Evolutionary conservation across 768 basidiomycete genomes (phyloP).

Genomic region (Suillus ampliporus): DNA sequence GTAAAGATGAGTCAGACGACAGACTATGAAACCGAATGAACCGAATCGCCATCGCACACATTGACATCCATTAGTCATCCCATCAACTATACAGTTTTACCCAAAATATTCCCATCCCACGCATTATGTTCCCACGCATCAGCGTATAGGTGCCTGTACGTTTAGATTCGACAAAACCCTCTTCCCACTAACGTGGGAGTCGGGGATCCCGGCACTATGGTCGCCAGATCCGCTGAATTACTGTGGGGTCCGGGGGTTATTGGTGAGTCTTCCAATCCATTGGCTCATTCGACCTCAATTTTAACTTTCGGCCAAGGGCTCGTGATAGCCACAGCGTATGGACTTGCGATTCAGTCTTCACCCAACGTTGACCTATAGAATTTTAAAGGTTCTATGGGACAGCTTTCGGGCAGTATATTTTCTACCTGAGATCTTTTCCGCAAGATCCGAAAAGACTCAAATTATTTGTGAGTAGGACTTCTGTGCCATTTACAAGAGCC

Average conservation of each 20-base stretch:
- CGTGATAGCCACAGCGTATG: slow-evolving; percentile 18
- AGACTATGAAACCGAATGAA: too few relatives aligned
- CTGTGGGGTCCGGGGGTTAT: slow-evolving; percentile 22
- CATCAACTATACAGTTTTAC: too few relatives aligned
- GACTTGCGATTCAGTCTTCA: neutral
- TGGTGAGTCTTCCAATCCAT: slow-evolving; percentile 17
- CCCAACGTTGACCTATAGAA: neutral
- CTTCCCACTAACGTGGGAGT: too few relatives aligned
- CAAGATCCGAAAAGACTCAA: slow-evolving; percentile 18
- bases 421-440: slow-evolving; percentile 25
- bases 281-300: neutral
- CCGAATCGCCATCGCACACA: too few relatives aligned
- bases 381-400: slow-evolving; percentile 25
- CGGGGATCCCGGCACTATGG: slow-evolving; percentile 18
- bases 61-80: too few relatives aligned
- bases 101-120: too few relatives aligned
- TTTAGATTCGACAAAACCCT: too few relatives aligned
- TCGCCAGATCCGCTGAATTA: neutral
- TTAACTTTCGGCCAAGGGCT: slow-evolving; percentile 17
- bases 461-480: slow-evolving; percentile 16
- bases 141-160: too few relatives aligned
- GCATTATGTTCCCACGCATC: too few relatives aligned
- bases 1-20: too few relatives aligned
- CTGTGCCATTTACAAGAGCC: neutral
- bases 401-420: slow-evolving; percentile 23